Evolutionary conservation across 2,329 filamentous ascomycete genomes (phyloP).

Genomic region (Fusarium fujikuroi): DNA sequence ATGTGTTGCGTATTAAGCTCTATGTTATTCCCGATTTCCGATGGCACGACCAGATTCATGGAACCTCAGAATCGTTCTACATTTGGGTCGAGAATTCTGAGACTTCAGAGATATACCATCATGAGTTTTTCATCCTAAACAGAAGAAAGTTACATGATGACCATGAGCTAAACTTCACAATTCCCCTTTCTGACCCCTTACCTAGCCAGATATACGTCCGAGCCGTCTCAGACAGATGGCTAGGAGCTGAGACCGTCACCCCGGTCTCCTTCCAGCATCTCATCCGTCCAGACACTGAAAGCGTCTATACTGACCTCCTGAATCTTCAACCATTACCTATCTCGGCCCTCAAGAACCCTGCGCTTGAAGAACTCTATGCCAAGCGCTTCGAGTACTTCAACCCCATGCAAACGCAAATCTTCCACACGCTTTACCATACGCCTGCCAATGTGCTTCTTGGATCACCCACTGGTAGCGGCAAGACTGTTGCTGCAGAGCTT

Average conservation of each 20-base stretch:
- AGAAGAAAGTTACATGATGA: slow-evolving; percentile 91
- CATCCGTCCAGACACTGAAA: slow-evolving; percentile 96
- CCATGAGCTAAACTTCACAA: slow-evolving; percentile 98
- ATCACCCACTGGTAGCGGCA: slow-evolving; percentile 95
- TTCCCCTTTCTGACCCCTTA: slow-evolving; percentile 90
- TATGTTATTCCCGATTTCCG: slow-evolving; percentile 88
- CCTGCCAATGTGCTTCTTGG: slow-evolving; percentile 91
- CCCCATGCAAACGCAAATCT: slow-evolving; percentile 99
- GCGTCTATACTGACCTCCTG: slow-evolving; percentile 93
- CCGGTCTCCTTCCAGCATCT: slow-evolving; percentile 98
- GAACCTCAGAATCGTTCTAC: slow-evolving; percentile 95
- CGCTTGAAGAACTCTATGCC: slow-evolving; percentile 87
- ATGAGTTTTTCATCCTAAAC: slow-evolving; percentile 95
- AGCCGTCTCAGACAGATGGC: slow-evolving; percentile 93
- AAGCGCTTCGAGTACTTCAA: slow-evolving; percentile 97
- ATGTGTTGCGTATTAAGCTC: slow-evolving; percentile 91
- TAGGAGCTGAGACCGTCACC: slow-evolving; percentile 94
- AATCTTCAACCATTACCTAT: slow-evolving; percentile 92
- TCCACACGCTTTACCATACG: slow-evolving; percentile 95
- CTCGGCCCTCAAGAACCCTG: slow-evolving; percentile 85
- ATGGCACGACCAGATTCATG: slow-evolving; percentile 95
- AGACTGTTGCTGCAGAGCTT: slow-evolving; percentile 94
- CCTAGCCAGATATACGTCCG: slow-evolving; percentile 97
- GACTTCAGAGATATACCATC: slow-evolving; percentile 96
- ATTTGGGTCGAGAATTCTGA: slow-evolving; percentile 99